Evolutionary conservation across 192 early-diverging fungal species (phyloP).

Genomic region (Entophlyctis luteolus): DNA sequence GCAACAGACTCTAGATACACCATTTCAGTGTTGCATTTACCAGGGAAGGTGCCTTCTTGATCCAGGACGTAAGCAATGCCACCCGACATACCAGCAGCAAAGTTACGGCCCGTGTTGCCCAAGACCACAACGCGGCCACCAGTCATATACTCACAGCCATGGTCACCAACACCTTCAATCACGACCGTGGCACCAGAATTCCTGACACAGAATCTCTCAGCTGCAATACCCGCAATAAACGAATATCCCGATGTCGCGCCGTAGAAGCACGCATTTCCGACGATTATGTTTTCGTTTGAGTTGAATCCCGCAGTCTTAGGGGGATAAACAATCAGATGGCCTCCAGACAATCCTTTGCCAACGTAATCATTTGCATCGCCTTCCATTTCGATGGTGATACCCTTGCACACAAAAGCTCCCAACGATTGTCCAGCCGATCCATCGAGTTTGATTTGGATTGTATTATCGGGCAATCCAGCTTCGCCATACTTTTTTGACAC

Average conservation of each 20-base stretch:
- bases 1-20: slow-evolving; percentile 81
- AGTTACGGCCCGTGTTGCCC: slow-evolving; percentile 88
- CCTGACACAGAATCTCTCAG: slow-evolving; percentile 95
- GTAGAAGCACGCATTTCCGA: slow-evolving; percentile 97
- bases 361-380: slow-evolving; percentile 99
- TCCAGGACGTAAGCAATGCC: slow-evolving; percentile 95
- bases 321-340: slow-evolving; percentile 83
- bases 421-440: slow-evolving; percentile 96
- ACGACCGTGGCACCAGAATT: slow-evolving; percentile 95
- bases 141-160: slow-evolving; percentile 99
- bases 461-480: slow-evolving; percentile 77
- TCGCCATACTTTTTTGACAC: slow-evolving; percentile 76
- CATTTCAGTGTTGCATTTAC: slow-evolving; percentile 85
- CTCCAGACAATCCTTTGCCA: slow-evolving; percentile 96
- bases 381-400: slow-evolving; percentile 87
- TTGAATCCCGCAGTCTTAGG: slow-evolving; percentile 75
- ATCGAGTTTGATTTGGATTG: slow-evolving; percentile 77
- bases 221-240: slow-evolving; percentile 90
- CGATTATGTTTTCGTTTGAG: slow-evolving; percentile 86
- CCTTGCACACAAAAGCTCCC: slow-evolving; percentile 88
- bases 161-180: slow-evolving; percentile 95
- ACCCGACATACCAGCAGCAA: slow-evolving; percentile 99
- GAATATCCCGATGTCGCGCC: slow-evolving; percentile 90
- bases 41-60: slow-evolving; percentile 55
- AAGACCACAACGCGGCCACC: slow-evolving; percentile 90